A percentile compares a stretch with the other conserved stretches of the same genome.
Conservation (phyloP, 495 filamentous ascomycete species). For the Trypethelium eluteriae region DNA sequence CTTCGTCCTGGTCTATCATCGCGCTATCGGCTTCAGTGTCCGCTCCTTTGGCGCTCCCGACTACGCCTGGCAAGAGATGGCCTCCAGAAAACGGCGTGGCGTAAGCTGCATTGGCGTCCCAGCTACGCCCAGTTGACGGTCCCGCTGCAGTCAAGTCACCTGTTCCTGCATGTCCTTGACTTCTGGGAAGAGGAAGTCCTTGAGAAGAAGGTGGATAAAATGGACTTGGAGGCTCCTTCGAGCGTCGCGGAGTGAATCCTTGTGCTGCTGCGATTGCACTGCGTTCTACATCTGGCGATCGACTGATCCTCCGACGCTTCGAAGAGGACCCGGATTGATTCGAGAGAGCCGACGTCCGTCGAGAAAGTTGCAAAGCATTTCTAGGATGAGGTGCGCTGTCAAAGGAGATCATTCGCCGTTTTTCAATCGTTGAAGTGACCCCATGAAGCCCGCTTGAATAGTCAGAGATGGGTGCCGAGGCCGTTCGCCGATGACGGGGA, state of each 20-base stretch:
- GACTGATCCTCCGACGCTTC: slow-evolving; percentile 26
- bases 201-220: slow-evolving; percentile 14
- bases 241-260: slow-evolving; percentile 27
- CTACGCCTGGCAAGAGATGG: background rate
- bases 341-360: slow-evolving; percentile 1
- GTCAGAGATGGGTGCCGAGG: background rate
- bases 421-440: slow-evolving; percentile 2
- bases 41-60: background rate
- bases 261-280: background rate
- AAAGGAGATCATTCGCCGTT: slow-evolving; percentile 3
- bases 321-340: background rate
- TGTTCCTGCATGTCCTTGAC: background rate
- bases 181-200: background rate
- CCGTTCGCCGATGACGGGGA: background rate
- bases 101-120: background rate
- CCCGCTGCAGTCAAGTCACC: background rate
- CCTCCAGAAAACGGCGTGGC: slow-evolving; percentile 4
- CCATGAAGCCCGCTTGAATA: background rate
- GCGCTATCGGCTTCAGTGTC: background rate
- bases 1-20: slow-evolving; percentile 7
- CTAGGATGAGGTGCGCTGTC: slow-evolving; percentile 3
- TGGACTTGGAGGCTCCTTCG: slow-evolving; percentile 27
- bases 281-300: slow-evolving; percentile 23
- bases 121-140: background rate
- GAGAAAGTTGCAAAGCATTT: background rate